Conservation (phyloP, 306 rosid genomes). For the Cucumis melo region DNA sequence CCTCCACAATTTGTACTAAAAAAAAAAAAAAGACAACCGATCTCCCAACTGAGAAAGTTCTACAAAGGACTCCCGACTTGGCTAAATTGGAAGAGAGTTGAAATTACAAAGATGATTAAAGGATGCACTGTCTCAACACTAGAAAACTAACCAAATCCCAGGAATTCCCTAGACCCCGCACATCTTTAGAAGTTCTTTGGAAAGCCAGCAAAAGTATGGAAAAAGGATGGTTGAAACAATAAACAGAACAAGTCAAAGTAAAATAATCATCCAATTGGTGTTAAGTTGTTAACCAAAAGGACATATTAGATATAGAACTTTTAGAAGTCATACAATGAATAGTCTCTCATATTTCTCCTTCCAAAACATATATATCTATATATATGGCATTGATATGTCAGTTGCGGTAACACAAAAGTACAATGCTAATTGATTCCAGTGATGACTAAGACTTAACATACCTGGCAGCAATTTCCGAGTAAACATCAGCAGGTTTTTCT, state of each 20-base stretch:
- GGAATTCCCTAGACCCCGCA: neutral
- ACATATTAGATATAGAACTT: neutral
- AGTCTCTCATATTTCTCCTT: neutral
- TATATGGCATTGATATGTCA: neutral
- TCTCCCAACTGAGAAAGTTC: neutral
- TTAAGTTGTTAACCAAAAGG: neutral
- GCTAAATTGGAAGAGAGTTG: neutral
- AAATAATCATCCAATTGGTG: neutral
- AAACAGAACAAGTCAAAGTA: neutral
- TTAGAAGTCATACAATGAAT: neutral
- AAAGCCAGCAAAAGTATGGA: neutral
- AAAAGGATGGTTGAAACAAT: neutral
- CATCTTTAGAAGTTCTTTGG: neutral
- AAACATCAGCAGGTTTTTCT: slow-evolving; percentile 73
- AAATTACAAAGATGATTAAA: neutral
- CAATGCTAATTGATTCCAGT: neutral
- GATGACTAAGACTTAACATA: slow-evolving; percentile 11
- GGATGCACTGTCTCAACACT: neutral
- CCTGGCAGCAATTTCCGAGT: slow-evolving; percentile 79
- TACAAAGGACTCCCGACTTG: neutral
- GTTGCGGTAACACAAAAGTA: neutral
- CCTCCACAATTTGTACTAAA: no score
- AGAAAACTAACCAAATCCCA: neutral
- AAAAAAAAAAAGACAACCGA: neutral
- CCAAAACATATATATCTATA: neutral